These are phyloP conservation scores for Eragrostis tef DNA, from an alignment of 202 grass and related monocot genomes.

Conservation along the genomic window DNA sequence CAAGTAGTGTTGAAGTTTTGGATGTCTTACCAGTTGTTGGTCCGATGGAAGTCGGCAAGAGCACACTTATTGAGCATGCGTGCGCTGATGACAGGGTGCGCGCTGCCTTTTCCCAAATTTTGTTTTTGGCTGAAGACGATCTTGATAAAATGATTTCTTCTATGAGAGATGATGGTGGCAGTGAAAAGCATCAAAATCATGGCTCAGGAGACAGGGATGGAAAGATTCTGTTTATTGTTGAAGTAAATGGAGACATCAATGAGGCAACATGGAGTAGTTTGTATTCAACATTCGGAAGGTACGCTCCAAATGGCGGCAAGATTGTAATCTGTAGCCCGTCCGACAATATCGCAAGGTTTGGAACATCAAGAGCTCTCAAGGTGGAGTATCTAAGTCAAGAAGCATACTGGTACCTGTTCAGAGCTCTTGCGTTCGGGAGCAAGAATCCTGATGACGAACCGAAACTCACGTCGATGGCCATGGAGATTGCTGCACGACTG, in stretches of 20 bases:
- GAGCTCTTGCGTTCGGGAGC: conserved; percentile 26
- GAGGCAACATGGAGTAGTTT: not conserved
- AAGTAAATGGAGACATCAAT: not conserved
- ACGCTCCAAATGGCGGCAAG: not conserved
- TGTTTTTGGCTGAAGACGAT: not conserved
- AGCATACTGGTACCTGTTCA: conserved; percentile 30
- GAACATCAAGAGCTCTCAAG: not conserved
- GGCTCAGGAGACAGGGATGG: too few relatives aligned
- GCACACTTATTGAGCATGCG: not conserved
- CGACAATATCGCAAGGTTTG: not conserved
- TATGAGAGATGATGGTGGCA: not conserved
- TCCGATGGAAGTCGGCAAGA: not conserved
- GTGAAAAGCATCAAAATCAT: conserved; percentile 4
- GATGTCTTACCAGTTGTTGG: conserved; percentile 1
- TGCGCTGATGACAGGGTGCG: not conserved
- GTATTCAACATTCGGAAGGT: not conserved
- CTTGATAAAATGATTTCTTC: not conserved
- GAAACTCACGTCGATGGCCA: not conserved
- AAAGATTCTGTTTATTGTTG: conserved; percentile 21
- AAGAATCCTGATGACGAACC: not conserved
- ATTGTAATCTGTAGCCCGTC: conserved; percentile 2
- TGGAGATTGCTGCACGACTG: not conserved
- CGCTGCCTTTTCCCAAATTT: not conserved
- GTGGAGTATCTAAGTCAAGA: not conserved
- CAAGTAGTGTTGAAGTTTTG: not conserved